Base-by-base conservation (phyloP, 2,329 filamentous ascomycete species). In the Fusarium brachygibbosum region DNA sequence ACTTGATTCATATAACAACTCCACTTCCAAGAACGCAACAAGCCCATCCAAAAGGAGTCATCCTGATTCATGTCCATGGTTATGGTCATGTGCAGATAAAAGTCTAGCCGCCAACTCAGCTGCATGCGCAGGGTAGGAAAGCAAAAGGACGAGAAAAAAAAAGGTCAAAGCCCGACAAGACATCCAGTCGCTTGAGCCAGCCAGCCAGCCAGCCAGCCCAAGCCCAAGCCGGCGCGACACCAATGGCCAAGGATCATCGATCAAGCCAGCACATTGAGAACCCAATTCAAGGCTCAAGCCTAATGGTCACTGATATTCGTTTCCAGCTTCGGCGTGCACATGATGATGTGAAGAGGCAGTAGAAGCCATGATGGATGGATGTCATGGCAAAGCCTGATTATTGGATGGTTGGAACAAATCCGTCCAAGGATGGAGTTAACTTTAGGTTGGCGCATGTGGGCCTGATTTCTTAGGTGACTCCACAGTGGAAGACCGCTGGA, bases 41-140 rank as follows among this genome's bases (percentile, higher is more conserved):
- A 49, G 63, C 49, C 44, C n/a, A 21, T 6, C 51, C 40, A 35
- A 59, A 58, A 66, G 46, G 40, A 53, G 60, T 41, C 52, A 48
- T 65, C 28, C 34, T 51, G 48, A 37, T 63, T 42, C 42, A 44
- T 48, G 57, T 38, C 34, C 29, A 44, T 41, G 37, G 46, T 37
- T 53, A 56, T 68, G 63, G 67, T 70, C 67, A 70, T 70, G 58
- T 49, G 67, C 41, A 68, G 54, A 51, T 23, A 28, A 40, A 64
- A 68, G 50, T 57, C 67, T 68, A 70, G 53, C 50, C 53, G 51
- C 56, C 51, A 53, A 41, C 57, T 62, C 46, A 46, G 52, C 57
- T 66, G 63, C 50, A 66, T 40, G 48, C 55, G 35, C 61, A 63
- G 41, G 57, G 54, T 66, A 69, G 49, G 38, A 32, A 41, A 53